Conservation (phyloP, 2,329 filamentous ascomycete genomes). For the Trichoderma arundinaceum region DNA sequence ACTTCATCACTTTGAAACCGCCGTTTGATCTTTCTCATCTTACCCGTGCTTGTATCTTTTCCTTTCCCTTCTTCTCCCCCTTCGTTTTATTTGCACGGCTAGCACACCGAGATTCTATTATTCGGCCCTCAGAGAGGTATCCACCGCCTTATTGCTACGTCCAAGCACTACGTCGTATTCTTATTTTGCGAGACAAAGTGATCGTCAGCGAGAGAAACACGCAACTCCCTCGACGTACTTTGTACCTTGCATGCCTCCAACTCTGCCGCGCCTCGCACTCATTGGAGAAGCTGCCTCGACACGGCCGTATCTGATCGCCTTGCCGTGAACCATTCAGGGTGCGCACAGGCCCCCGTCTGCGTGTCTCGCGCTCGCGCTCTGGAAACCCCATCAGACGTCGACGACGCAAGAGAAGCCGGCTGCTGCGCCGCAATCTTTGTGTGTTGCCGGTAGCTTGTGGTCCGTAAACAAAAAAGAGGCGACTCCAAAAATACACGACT, state of each 20-base stretch:
- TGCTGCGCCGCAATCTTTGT: conserved; percentile 20
- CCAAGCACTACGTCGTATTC: too few species aligned
- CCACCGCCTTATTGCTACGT: too few species aligned
- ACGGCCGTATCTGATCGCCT: conserved; percentile 1
- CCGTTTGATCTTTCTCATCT: conserved; percentile 18
- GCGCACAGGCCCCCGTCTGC: conserved; percentile 29
- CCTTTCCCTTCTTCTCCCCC: not conserved
- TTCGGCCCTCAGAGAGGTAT: too few species aligned
- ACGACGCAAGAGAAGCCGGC: not conserved
- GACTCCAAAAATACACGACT: conserved; percentile 6
- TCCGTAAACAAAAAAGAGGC: not conserved
- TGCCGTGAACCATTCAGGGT: conserved; percentile 1
- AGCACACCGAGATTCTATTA: too few species aligned
- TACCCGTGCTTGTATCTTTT: not conserved
- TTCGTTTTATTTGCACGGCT: not conserved
- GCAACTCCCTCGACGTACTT: not conserved
- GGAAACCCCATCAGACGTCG: conserved; percentile 12
- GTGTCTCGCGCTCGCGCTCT: conserved; percentile 17
- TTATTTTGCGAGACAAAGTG: not conserved
- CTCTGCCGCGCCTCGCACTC: not conserved
- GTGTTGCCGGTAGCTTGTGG: not conserved
- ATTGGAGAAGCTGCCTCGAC: conserved; percentile 13
- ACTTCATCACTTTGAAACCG: conserved; percentile 28
- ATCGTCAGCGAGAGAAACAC: conserved; percentile 3
- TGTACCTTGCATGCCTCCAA: conserved; percentile 23